These are phyloP conservation scores for Rozella allomycis DNA, from an alignment of 371 early-diverging fungal genomes.

Conservation along the genomic window DNA sequence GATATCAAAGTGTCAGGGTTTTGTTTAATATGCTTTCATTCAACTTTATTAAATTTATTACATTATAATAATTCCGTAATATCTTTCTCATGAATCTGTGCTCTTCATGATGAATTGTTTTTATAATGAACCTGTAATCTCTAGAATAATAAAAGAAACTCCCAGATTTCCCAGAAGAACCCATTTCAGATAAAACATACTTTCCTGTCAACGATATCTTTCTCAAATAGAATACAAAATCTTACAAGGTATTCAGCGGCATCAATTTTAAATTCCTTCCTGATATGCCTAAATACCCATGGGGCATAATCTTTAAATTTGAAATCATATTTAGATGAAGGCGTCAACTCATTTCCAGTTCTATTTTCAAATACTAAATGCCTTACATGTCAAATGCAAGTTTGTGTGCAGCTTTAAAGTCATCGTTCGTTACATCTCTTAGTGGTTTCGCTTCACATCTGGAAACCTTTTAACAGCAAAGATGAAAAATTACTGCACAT, in stretches of 20 bases:
- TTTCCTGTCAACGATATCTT: constrained; percentile 78
- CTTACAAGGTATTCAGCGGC: constrained; percentile 78
- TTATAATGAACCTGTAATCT: constrained; percentile 92
- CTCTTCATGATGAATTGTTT: constrained; percentile 81
- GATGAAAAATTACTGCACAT: constrained; percentile 18
- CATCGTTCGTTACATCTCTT: constrained; percentile 41
- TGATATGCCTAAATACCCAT: constrained; percentile 75
- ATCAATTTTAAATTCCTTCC: constrained; percentile 70
- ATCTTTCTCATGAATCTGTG: constrained; percentile 73
- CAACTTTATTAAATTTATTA: neutral
- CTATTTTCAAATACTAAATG: constrained; percentile 9
- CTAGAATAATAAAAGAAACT: constrained; percentile 89
- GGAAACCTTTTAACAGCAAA: constrained; percentile 23
- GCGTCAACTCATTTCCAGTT: constrained; percentile 78
- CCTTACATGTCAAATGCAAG: constrained; percentile 69
- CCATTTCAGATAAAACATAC: constrained; percentile 85
- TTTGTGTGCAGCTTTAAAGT: constrained; percentile 71
- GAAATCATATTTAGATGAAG: constrained; percentile 80
- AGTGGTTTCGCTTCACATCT: constrained; percentile 62
- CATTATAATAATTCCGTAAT: constrained; percentile 45
- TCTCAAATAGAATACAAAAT: neutral
- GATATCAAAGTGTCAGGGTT: constrained; percentile 84
- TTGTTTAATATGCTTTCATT: constrained; percentile 46
- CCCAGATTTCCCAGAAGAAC: constrained; percentile 81
- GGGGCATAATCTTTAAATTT: constrained; percentile 96